A percentile compares a stretch with the other conserved stretches of the same genome.
These are phyloP conservation scores for Glycine tomentella DNA, from an alignment of 306 rosid genomes.

Conservation along the genomic window DNA sequence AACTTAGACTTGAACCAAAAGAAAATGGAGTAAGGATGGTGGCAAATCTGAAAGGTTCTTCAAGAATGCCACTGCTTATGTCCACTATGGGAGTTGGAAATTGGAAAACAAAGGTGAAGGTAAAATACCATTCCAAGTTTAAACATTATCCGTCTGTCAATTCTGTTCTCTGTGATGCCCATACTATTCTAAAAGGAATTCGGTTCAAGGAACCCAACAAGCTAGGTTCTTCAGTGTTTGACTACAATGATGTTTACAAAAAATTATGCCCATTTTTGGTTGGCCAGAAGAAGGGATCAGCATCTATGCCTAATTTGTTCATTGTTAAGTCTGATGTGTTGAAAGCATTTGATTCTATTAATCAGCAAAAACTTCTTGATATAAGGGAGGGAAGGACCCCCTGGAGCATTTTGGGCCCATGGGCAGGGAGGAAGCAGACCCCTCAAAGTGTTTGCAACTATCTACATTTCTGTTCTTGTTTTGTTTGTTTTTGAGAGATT, in stretches of 20 bases:
- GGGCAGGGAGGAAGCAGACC: no score
- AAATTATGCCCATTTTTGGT: constrained; percentile 68
- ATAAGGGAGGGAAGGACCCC: no score
- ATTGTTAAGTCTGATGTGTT: constrained; percentile 83
- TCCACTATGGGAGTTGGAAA: constrained; percentile 46
- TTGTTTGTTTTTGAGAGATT: no score
- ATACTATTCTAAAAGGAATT: constrained; percentile 70
- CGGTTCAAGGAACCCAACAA: constrained; percentile 66
- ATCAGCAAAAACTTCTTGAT: constrained; percentile 78
- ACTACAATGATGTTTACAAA: constrained; percentile 82
- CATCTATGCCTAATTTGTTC: constrained; percentile 55
- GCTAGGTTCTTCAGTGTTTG: constrained; percentile 91
- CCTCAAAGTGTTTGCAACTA: no score
- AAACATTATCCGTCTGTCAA: constrained; percentile 70
- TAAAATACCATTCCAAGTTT: constrained; percentile 34
- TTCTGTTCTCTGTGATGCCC: constrained; percentile 70
- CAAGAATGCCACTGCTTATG: constrained; percentile 58
- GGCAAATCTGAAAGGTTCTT: constrained; percentile 81
- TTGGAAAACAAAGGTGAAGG: constrained; percentile 37
- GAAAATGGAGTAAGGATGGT: constrained; percentile 82
- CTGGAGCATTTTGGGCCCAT: no score
- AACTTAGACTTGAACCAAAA: constrained; percentile 85
- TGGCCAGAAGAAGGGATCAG: constrained; percentile 54
- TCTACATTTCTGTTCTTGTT: no score
- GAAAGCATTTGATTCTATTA: constrained; percentile 84